Conservation (phyloP, 1,284 basidiomycete species). For the Rhodotorula sp. region DNA sequence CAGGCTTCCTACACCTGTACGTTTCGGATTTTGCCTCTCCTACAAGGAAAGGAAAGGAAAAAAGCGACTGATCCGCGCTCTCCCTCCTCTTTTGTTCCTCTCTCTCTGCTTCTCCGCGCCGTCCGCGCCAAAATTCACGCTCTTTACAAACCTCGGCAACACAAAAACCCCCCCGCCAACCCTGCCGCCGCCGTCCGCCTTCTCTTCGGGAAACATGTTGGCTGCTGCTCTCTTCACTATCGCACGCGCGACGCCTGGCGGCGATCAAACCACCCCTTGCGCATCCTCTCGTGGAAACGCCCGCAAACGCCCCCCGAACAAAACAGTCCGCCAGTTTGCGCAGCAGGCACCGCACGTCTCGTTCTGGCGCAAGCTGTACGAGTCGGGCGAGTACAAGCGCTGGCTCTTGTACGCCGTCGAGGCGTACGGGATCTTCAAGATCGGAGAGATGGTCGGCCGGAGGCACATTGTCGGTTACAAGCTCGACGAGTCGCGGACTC, state of each 20-base stretch:
- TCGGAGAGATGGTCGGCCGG: constrained; percentile 82
- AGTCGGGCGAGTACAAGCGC: constrained; percentile 73
- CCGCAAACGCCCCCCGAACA: not conserved
- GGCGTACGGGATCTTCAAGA: constrained; percentile 83
- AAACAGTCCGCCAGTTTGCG: constrained; percentile 67
- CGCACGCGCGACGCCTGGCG: too few relatives aligned
- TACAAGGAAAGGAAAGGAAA: too few relatives aligned
- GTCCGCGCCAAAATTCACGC: too few relatives aligned
- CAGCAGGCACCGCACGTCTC: constrained; percentile 62
- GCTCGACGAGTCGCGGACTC: constrained; percentile 31
- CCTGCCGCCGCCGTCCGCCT: too few relatives aligned
- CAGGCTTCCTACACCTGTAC: constrained; percentile 60
- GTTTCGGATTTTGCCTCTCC: not conserved
- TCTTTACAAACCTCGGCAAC: too few relatives aligned
- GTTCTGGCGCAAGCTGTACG: constrained; percentile 68
- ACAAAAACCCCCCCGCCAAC: too few relatives aligned
- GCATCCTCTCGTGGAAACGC: too few relatives aligned
- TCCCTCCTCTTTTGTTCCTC: not conserved
- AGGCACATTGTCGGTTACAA: constrained; percentile 73
- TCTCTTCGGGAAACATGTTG: too few relatives aligned
- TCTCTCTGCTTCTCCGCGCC: too few relatives aligned
- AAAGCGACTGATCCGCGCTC: not conserved
- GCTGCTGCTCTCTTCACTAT: too few relatives aligned
- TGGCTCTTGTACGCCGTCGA: constrained; percentile 79
- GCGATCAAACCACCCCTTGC: too few relatives aligned